Percentiles rank a stretch among this genome's conserved stretches.
Conservation (phyloP, 192 early-diverging fungal genomes). For the Helicostylum pulchrum region DNA sequence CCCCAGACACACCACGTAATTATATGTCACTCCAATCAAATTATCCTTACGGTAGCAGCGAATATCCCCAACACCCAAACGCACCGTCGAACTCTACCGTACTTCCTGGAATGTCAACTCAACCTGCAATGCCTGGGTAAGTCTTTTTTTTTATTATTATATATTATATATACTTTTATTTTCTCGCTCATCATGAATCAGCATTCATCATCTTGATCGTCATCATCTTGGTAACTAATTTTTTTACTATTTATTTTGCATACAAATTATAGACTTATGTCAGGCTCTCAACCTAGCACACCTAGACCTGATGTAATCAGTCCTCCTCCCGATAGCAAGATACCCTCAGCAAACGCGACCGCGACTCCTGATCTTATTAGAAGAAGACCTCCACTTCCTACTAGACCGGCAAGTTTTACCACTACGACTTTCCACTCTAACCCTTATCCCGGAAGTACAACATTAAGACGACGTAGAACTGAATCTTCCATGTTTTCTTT, state of each 20-base stretch:
- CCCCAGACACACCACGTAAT: constrained; percentile 2
- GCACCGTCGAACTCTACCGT: background rate
- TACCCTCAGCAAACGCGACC: background rate
- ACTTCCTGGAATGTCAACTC: constrained; percentile 14
- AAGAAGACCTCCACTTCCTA: constrained; percentile 15
- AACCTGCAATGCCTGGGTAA: constrained; percentile 20
- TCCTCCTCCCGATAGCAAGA: constrained; percentile 15
- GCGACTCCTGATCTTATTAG: constrained; percentile 17
- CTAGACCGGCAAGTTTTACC: constrained; percentile 21
- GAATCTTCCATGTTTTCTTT: constrained; percentile 42
- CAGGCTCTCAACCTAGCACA: constrained; percentile 30
- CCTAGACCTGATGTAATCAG: constrained; percentile 26
- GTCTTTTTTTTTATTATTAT: background rate
- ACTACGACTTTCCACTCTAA: constrained; percentile 23
- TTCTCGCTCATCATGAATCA: background rate
- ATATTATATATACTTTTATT: background rate
- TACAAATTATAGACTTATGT: constrained; percentile 19
- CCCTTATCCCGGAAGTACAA: constrained; percentile 20
- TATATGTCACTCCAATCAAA: constrained; percentile 19
- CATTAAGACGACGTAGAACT: constrained; percentile 38
- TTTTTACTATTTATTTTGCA: background rate
- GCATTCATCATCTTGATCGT: background rate
- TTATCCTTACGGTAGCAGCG: constrained; percentile 13
- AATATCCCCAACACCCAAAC: background rate
- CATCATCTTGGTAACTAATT: background rate